phyloP scores from a whole-genome alignment of 805 yeast species.

The Lipomyces lipofer region DNA sequence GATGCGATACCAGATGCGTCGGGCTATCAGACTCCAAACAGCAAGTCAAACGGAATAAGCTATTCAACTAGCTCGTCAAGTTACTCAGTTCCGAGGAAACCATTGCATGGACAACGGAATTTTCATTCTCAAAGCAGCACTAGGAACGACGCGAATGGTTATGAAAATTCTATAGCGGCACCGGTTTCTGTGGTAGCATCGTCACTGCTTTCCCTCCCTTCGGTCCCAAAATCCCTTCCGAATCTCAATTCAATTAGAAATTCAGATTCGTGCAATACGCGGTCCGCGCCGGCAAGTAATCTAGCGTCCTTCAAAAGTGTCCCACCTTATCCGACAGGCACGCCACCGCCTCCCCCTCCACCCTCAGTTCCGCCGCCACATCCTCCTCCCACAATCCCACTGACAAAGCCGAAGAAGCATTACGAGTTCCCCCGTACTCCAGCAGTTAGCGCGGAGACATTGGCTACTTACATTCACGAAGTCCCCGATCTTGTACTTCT shows the following conservation, averaged over 20 bases:
- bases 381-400: neutral
- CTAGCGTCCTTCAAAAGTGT: neutral
- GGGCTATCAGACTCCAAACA: too few species aligned
- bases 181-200: neutral
- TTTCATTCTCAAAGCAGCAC: constrained; percentile 7
- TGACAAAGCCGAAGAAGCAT: neutral
- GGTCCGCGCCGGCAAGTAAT: neutral
- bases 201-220: neutral
- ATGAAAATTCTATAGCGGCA: neutral
- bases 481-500: constrained; percentile 49
- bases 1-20: too few species aligned
- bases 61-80: neutral
- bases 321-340: neutral
- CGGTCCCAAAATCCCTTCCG: constrained; percentile 6
- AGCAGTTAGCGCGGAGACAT: constrained; percentile 34
- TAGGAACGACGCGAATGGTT: neutral
- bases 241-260: neutral
- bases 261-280: neutral
- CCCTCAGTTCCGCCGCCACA: neutral
- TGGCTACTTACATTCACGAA: constrained; percentile 31
- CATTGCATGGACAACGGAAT: constrained; percentile 6
- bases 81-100: neutral
- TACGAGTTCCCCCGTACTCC: constrained; percentile 36
- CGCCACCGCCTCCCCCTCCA: neutral
- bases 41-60: too few species aligned